These are phyloP conservation scores for Phaffomyces opuntiae DNA, from an alignment of 805 yeast species.

Conservation along the genomic window DNA sequence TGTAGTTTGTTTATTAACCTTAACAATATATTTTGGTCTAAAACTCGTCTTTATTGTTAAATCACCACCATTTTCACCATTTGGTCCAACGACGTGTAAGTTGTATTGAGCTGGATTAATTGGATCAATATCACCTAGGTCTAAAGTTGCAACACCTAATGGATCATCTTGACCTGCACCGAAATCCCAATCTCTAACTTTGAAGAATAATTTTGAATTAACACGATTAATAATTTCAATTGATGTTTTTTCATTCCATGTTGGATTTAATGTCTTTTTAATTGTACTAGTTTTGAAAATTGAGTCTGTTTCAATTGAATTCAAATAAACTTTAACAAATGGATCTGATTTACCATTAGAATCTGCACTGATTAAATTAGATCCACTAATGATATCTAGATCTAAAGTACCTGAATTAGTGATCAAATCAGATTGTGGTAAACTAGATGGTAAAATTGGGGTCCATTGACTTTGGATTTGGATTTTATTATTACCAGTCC, in stretches of 20 bases:
- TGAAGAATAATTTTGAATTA: constrained; percentile 49
- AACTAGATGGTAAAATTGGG: constrained; percentile 53
- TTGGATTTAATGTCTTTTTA: constrained; percentile 88
- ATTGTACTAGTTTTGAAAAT: constrained; percentile 70
- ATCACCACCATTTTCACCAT: constrained; percentile 48
- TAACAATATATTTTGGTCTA: constrained; percentile 62
- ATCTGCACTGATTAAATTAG: constrained; percentile 76
- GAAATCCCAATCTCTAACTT: constrained; percentile 86
- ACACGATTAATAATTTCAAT: constrained; percentile 55
- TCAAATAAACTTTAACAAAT: constrained; percentile 59
- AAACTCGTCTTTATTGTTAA: constrained; percentile 54
- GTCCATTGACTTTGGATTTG: constrained; percentile 66
- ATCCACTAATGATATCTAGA: constrained; percentile 57
- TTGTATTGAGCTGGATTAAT: constrained; percentile 42
- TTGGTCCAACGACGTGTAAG: constrained; percentile 38
- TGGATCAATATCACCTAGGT: constrained; percentile 56
- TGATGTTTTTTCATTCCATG: constrained; percentile 67
- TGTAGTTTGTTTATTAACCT: constrained; percentile 30
- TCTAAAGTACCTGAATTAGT: constrained; percentile 67
- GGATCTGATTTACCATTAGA: constrained; percentile 93
- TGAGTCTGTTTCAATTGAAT: constrained; percentile 44
- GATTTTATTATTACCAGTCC: constrained; percentile 45
- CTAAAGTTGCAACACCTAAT: constrained; percentile 58
- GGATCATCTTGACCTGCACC: constrained; percentile 82
- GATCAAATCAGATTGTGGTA: constrained; percentile 71